These are phyloP conservation scores for Saturnispora saitoi DNA, from an alignment of 805 yeast genomes.

Conservation along the genomic window DNA sequence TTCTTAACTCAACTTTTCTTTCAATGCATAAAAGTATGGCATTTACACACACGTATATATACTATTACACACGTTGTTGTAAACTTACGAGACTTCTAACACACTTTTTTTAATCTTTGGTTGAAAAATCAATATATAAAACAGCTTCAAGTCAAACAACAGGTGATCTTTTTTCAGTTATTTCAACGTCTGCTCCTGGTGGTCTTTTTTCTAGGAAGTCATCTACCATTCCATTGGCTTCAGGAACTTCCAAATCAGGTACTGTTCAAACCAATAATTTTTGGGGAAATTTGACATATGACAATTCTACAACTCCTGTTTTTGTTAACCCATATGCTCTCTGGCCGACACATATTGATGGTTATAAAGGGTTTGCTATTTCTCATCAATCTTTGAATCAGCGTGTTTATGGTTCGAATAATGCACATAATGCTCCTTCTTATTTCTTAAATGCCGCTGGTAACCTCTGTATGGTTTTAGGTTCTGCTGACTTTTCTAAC, in stretches of 20 bases:
- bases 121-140: background rate
- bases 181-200: constrained; percentile 23
- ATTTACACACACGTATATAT: too few species aligned
- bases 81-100: too few species aligned
- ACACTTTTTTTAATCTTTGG: too few species aligned
- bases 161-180: background rate
- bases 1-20: too few species aligned
- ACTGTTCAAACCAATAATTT: constrained; percentile 71
- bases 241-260: constrained; percentile 26
- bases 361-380: constrained; percentile 51
- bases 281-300: constrained; percentile 56
- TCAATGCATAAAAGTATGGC: too few species aligned
- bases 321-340: constrained; percentile 63
- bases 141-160: constrained; percentile 3
- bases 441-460: constrained; percentile 48
- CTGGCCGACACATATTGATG: constrained; percentile 36
- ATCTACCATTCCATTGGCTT: too few species aligned
- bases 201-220: constrained; percentile 28
- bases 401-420: constrained; percentile 39
- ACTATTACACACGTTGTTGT: too few species aligned
- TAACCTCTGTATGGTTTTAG: constrained; percentile 49
- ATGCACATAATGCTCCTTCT: constrained; percentile 41
- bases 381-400: constrained; percentile 43
- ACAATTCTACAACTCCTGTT: constrained; percentile 42
- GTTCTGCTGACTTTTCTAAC: constrained; percentile 40